Base-by-base conservation (phyloP, 306 rosid species). In the Quercus aquifolioides region DNA sequence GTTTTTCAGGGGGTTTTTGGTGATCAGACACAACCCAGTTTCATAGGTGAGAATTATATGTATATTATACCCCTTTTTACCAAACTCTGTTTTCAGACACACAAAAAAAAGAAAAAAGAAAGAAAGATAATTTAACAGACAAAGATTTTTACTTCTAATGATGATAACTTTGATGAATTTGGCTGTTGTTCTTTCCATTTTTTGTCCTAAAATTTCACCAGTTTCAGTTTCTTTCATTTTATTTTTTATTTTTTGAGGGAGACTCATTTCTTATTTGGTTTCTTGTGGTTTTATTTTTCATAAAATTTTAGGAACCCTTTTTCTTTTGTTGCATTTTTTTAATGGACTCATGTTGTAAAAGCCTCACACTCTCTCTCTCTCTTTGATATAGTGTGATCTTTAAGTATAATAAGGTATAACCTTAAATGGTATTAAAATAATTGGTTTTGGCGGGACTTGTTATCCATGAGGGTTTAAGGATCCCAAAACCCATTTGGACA, bases 1-100 rank as follows among this genome's bases (percentile, higher is more conserved):
- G 87, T 83, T 89, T 49, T 86, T 85, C 83, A 46, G 54, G 84
- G 78, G 88, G 83, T 38, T 91, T 91, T 89, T 82, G 79, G 70
- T 89, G 74, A 76, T 89, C 87, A 75, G 85, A 85, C 88, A 84
- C 25, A 38, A 20, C 79, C 88, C 86, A 79, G 68, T 69, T 81
- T 83, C 73, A 20, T 73, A 77, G 91, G 89, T 89, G 71, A 80
- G 84, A 54, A 70, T 69, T 80, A 4, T 64, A 62, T 31, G 4
- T 33, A 35, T 8, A 7, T 41, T 41, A 41, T 49, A 49, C 0
- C 17, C 54, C 54, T 7, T 58, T 6, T 77, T n/a, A 3, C 41
- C 14, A 2, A 35, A 23, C 31, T 25, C 33, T 84, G 17, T 52
- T 74, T 75, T 71, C 68, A 25, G 18, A 67, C 65, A 49, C 4